phyloP scores from a whole-genome alignment of 164 flowering plant species.

The Vitis cinerea region DNA sequence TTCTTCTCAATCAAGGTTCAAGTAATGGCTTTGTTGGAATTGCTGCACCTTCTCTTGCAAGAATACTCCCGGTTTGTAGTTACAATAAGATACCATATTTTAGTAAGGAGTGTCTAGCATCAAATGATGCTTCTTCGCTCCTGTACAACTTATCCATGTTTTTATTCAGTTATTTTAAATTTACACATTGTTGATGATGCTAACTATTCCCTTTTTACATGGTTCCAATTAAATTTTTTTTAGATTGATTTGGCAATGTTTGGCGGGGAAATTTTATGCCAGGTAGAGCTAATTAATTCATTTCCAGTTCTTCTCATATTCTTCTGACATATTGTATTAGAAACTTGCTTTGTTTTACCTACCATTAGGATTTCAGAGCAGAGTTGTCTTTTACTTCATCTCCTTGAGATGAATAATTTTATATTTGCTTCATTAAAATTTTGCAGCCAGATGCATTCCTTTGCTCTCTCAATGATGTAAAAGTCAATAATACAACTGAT shows the following conservation, averaged over 20 bases:
- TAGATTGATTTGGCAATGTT: conserved; percentile 94
- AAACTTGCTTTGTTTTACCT: neutral
- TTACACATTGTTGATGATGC: neutral
- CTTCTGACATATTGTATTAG: neutral
- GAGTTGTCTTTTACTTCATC: neutral
- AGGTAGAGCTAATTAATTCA: conserved; percentile 48
- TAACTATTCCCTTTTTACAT: conserved; percentile 1
- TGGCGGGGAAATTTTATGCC: conserved; percentile 90
- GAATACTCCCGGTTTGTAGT: conserved; percentile 82
- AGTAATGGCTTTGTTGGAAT: conserved; percentile 94
- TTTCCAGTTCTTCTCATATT: too few species aligned
- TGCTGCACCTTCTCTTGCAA: conserved; percentile 93
- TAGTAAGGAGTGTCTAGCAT: neutral
- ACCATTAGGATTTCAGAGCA: neutral
- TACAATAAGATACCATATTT: conserved; percentile 4
- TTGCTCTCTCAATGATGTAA: conserved; percentile 92
- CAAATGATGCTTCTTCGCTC: too few species aligned
- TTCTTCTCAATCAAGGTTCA: conserved; percentile 69
- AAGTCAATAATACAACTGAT: conserved; percentile 73
- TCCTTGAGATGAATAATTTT: neutral
- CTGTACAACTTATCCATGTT: too few species aligned
- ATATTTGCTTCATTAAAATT: conserved; percentile 5
- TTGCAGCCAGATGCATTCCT: conserved; percentile 99
- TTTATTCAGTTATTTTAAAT: too few species aligned
- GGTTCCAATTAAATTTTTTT: conserved; percentile 10